Evolutionary conservation across 257 asterid species (phyloP), one percentile per base, ranked within the genome.

Genomic region (Mitragyna speciosa): DNA sequence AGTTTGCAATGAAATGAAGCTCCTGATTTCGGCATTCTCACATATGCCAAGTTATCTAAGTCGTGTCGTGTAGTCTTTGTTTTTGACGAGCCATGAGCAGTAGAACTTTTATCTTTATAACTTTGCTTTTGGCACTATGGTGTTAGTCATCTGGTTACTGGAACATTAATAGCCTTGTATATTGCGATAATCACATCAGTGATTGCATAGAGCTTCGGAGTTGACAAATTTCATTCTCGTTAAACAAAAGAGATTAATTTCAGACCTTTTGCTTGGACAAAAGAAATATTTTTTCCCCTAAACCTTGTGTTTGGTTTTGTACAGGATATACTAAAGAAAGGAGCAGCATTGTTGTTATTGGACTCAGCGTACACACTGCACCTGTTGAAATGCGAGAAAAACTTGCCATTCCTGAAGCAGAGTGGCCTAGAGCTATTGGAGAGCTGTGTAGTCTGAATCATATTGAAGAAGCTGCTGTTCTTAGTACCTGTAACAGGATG

Each of bases 381-480:
- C 97, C 97, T 10, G 97, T 94, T 72, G 97, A 92, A 87, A 88
- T 92, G 94, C 87, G 97, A 82, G 98, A 94, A 87, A 94, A 94
- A 76, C 92, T 94, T 67, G 97, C 97, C 68, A 85, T 94, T 76
- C 98, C 98, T 66, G 98, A 94, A 81, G 97, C 98, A 56, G 97
- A 91, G 84, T 94, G 98, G 98, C 94, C 95, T 2, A 87, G 94
- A 87, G 97, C 97, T 76, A 92, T 92, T 54, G 89, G 88, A 11
- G 98, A 92, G 86, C 90, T 94, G 12, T 92, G 97, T 76, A 89
- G 90, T 79, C 79, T 94, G 83, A 92, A 94, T 82, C 98, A 94
- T 80, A 92, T 94, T 70, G 98, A 94, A 87, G 98, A 94, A 80
- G 98, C 98, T 54, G 97, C 98, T 77, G 97, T 94, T 81, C 97